Evolutionary conservation across 768 basidiomycete genomes (phyloP), one percentile per base, ranked within the genome.

Genomic region (Kwoniella botswanensis): DNA sequence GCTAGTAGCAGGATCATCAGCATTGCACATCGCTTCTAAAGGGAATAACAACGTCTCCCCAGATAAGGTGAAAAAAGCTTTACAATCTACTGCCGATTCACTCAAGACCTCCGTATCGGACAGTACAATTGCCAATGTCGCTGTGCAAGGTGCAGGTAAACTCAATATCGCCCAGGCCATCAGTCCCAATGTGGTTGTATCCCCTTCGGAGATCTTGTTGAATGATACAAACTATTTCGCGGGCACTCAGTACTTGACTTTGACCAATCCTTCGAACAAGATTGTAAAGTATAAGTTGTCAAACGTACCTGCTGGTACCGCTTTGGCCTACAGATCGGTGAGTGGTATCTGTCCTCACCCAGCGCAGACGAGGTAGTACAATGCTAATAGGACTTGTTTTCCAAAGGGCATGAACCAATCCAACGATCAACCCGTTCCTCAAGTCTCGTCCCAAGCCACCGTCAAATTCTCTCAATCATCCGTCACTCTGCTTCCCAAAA

Each of bases 171-270:
- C 86, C 79, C 85, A 87, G 65, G 89, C 90, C 0, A 84, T 90
- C 57, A 85, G 87, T 63, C 83, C 87, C 4, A 86, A 85, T 0
- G 87, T 88, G 4, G 77, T 87, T 50, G 82, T 91, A 29, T 86
- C 87, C 4, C 89, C 89, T 5, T 85, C 86, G 15, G 87, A 90
- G 75, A 83, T 91, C n/a, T 73, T 88, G 46, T 81, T 90, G 52
- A 91, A 91, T 72, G 90, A 90, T 77, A 90, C 90, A 3, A 86
- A 87, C 9, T 84, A 89, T 76, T 88, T 88, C 79, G 81, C 84
- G 62, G 79, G 82, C 43, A 60, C 67, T 18, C 72, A 81, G 55
- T 62, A 63, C 24, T 73, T 86, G 67, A 81, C 72, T 1, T 68
- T 91, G 67, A 85, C 79, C 70, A 90, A 90, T 79, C 85, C 76